phyloP scores from a whole-genome alignment of 2,329 filamentous ascomycete species.

The Trichoderma atroviride region DNA sequence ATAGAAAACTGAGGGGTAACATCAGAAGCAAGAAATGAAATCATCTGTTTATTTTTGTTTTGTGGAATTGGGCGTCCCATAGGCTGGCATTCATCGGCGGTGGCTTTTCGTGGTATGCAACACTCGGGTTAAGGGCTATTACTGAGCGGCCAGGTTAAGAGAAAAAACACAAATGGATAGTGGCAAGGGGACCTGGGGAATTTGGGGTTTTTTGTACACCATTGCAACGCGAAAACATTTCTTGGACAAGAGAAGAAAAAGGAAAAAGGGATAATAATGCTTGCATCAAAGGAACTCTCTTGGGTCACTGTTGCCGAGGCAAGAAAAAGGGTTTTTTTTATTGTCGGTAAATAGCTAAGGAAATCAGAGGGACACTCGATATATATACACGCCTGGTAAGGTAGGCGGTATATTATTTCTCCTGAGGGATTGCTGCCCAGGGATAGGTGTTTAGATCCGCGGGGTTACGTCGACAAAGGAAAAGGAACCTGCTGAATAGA shows the following conservation, averaged over 20 bases:
- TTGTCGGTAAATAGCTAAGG: constrained; percentile 7
- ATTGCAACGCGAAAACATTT: constrained; percentile 13
- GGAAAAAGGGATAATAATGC: not conserved
- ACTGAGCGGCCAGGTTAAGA: constrained; percentile 6
- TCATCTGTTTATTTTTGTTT: not conserved
- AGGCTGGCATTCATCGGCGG: constrained; percentile 2
- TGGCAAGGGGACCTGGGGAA: not conserved
- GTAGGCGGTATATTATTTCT: not conserved
- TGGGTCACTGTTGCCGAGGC: constrained; percentile 7
- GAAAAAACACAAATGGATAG: not conserved
- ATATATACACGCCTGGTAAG: not conserved
- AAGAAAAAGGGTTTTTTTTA: not conserved
- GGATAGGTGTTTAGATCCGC: constrained; percentile 2
- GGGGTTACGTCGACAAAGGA: constrained; percentile 6
- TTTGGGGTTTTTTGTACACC: constrained; percentile 23
- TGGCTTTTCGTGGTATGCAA: constrained; percentile 18
- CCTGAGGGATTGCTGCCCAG: constrained; percentile 6
- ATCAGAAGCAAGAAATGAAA: not conserved
- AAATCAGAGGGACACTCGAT: not conserved
- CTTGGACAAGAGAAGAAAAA: constrained; percentile 13
- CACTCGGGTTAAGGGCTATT: constrained; percentile 11
- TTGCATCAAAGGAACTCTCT: constrained; percentile 4
- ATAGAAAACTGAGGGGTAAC: not conserved
- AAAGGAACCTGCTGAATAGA: not conserved
- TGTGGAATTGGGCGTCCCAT: constrained; percentile 15